phyloP scores from a whole-genome alignment of 73 alveolate species.

The Stentor roeselii region DNA sequence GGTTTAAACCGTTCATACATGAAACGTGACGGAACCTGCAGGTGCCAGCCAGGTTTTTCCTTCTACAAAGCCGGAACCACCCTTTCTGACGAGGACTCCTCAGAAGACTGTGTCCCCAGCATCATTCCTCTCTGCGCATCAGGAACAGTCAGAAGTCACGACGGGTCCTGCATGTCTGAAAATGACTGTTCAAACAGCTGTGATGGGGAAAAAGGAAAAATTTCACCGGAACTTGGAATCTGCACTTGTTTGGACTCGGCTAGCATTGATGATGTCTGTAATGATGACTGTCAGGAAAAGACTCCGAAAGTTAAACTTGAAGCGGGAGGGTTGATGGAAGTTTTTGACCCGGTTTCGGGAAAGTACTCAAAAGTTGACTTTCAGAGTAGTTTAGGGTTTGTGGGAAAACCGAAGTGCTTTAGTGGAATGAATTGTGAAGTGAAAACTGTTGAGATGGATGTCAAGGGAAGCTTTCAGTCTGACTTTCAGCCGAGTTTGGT shows the following conservation, averaged over 20 bases:
- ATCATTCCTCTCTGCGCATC: neutral
- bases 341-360: neutral
- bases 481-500: neutral
- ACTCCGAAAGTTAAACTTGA: neutral
- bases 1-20: constrained; percentile 34
- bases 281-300: neutral
- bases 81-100: neutral
- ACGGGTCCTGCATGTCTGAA: neutral
- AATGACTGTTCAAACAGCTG: neutral
- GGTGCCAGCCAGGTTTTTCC: constrained; percentile 2
- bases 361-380: neutral
- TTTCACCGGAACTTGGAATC: neutral
- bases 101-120: neutral
- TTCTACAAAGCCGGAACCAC: neutral
- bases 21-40: constrained; percentile 18
- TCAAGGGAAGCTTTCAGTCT: neutral
- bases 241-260: neutral
- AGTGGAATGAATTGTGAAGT: neutral
- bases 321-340: neutral
- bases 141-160: neutral
- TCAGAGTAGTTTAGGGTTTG: neutral
- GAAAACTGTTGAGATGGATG: neutral
- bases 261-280: neutral
- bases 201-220: neutral
- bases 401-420: neutral